Evolutionary conservation across 495 filamentous ascomycete genomes (phyloP).

Genomic region (Penicillium angulare): DNA sequence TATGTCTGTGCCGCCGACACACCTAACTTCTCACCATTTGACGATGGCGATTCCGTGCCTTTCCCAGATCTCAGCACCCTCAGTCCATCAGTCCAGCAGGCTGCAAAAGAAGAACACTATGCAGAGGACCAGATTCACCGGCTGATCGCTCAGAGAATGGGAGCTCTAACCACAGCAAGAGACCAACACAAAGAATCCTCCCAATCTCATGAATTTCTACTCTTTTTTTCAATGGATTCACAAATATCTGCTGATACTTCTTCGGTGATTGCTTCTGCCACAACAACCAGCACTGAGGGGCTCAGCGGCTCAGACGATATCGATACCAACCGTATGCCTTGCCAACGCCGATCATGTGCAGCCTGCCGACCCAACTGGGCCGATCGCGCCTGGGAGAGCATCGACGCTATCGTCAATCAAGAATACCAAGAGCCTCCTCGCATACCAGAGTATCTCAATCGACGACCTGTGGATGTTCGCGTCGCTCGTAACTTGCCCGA

Average conservation of each 20-base stretch:
- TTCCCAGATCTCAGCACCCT: constrained; percentile 15
- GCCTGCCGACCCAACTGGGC: not conserved
- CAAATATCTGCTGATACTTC: too few relatives aligned
- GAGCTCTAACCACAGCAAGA: too few relatives aligned
- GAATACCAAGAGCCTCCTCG: constrained; percentile 6
- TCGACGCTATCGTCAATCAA: constrained; percentile 7
- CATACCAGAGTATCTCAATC: constrained; percentile 12
- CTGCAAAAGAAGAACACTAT: constrained; percentile 52
- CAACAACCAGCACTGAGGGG: not conserved
- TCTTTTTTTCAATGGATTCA: too few relatives aligned
- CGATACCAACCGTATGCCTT: not conserved
- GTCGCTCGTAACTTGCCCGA: not conserved
- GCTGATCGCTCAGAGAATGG: too few relatives aligned
- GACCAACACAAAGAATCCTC: too few relatives aligned
- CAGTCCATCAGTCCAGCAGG: constrained; percentile 35
- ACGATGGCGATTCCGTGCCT: not conserved
- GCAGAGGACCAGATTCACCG: constrained; percentile 40
- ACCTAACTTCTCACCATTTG: constrained; percentile 13
- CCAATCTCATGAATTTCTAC: too few relatives aligned
- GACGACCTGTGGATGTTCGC: constrained; percentile 1
- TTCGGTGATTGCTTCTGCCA: too few relatives aligned
- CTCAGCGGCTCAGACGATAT: not conserved
- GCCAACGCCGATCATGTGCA: not conserved
- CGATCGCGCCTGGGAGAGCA: constrained; percentile 1
- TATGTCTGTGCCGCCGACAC: constrained; percentile 64